These are phyloP conservation scores for Colletotrichum neosansevieriae DNA, from an alignment of 2,329 filamentous ascomycete species.

Conservation along the genomic window DNA sequence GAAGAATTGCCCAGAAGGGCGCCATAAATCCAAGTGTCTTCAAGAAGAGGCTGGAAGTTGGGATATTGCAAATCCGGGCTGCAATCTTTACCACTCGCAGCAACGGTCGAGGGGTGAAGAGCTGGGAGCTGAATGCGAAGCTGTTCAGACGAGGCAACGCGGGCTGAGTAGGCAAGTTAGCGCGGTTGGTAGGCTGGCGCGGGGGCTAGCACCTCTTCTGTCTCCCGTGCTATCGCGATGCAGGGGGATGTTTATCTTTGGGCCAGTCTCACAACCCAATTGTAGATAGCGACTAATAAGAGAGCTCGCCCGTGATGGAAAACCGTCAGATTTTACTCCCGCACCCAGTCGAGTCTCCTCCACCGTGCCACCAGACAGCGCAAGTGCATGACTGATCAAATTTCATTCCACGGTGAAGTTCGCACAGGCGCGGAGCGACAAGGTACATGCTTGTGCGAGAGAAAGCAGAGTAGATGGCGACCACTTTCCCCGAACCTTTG, in stretches of 20 bases:
- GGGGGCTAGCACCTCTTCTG: background rate
- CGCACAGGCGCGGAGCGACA: background rate
- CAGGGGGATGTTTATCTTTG: constrained; percentile 23
- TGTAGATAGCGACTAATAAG: background rate
- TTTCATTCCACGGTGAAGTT: background rate
- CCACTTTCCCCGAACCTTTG: constrained; percentile 11
- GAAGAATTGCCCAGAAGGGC: background rate
- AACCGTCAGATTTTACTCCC: no score
- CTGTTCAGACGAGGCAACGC: background rate
- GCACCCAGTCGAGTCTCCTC: no score
- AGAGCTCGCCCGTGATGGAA: background rate
- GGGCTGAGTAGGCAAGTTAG: background rate
- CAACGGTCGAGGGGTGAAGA: background rate
- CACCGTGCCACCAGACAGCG: no score
- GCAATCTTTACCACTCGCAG: background rate
- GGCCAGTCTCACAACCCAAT: background rate
- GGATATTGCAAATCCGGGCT: background rate
- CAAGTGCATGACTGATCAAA: no score
- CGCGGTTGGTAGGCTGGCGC: constrained; percentile 10
- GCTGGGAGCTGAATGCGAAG: background rate
- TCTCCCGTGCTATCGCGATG: constrained; percentile 4
- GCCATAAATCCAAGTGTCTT: constrained; percentile 23
- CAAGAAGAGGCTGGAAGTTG: background rate
- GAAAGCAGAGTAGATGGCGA: background rate
- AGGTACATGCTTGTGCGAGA: constrained; percentile 1